A percentile compares a stretch with the other conserved stretches of the same genome.
Evolutionary conservation across 352 stramenopile species (phyloP).

Genomic region (Globisporangium heterothallicum): DNA sequence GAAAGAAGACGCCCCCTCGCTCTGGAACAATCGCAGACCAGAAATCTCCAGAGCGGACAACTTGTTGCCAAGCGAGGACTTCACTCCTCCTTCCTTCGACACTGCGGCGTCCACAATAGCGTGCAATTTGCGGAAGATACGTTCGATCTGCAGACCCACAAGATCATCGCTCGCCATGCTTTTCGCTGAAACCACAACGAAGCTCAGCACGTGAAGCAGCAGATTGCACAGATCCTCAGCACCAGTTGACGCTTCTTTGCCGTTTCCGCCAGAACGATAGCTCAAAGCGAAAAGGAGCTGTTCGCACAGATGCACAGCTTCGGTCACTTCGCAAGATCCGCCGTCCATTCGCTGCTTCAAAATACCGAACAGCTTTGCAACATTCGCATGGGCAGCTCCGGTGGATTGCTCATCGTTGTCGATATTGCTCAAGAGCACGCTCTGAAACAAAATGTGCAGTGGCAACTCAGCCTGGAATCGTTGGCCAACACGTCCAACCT

Average conservation of each 20-base stretch:
- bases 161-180: neutral
- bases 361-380: slow-evolving; percentile 2
- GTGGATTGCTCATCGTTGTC: neutral
- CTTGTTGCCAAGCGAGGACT: slow-evolving; percentile 20
- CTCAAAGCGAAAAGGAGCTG: slow-evolving; percentile 42
- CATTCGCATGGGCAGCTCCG: neutral
- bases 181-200: slow-evolving; percentile 19
- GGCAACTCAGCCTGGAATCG: slow-evolving; percentile 12
- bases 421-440: slow-evolving; percentile 9
- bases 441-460: slow-evolving; percentile 14
- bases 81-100: neutral
- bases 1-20: neutral
- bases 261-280: slow-evolving; percentile 1
- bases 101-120: slow-evolving; percentile 5
- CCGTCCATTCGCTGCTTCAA: slow-evolving; percentile 12
- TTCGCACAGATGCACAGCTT: slow-evolving; percentile 37
- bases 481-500: neutral
- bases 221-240: slow-evolving; percentile 26
- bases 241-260: neutral
- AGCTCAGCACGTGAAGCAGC: slow-evolving; percentile 27
- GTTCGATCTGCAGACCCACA: slow-evolving; percentile 10
- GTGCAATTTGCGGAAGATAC: slow-evolving; percentile 38
- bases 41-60: slow-evolving; percentile 28
- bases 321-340: slow-evolving; percentile 8
- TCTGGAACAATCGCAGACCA: slow-evolving; percentile 9